Evolutionary conservation across 176 grass and related monocot genomes (phyloP), one percentile per base, ranked within the genome.

Genomic region (Paspalum vaginatum): DNA sequence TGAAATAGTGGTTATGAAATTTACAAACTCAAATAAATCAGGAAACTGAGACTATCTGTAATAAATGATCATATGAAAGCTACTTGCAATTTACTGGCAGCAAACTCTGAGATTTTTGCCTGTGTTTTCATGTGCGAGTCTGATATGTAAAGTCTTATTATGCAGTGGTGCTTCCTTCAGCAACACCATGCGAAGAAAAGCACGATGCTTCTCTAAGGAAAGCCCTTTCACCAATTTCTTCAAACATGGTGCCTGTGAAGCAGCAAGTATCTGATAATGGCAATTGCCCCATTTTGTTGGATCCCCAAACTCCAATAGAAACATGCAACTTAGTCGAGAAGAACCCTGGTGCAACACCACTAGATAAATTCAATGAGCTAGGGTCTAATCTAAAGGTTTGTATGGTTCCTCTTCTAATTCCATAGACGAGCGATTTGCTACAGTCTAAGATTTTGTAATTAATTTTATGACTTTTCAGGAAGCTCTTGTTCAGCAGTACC

Each of bases 401-500:
- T 63, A 70, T 61, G 39, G 11, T 38, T 80, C 39, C 26, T 27
- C 15, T 47, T 17, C 17, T 13, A 16, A 11, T 85, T 86, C 20
- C 40, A 73, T 74, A 54, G 18, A 68, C 5, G 44, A 54, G 12
- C 49, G 61, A 68, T 62, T 21, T 81, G 14, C 60, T 84, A 20
- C 68, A 32, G 38, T 84, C 61, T 22, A 53, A 75, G 40, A 58
- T 77, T 65, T 70, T 63, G 67, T 10, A 65, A 64, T 68, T 83
- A 20, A 79, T 5, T 11, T 47, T 59, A 22, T 81, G 48, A 59
- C 15, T 68, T 76, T 79, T 48, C 85, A 99, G 92, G 96, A 95
- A 70, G 86, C 90, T 81, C 79, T 99, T 61, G 74, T 91, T 82
- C 84, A 89, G 14, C 92, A 93, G 61, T 99, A 95, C 60, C 87